Evolutionary conservation across 352 stramenopile genomes (phyloP), one percentile per base, ranked within the genome.

Genomic region (Phytophthora agathidicida): DNA sequence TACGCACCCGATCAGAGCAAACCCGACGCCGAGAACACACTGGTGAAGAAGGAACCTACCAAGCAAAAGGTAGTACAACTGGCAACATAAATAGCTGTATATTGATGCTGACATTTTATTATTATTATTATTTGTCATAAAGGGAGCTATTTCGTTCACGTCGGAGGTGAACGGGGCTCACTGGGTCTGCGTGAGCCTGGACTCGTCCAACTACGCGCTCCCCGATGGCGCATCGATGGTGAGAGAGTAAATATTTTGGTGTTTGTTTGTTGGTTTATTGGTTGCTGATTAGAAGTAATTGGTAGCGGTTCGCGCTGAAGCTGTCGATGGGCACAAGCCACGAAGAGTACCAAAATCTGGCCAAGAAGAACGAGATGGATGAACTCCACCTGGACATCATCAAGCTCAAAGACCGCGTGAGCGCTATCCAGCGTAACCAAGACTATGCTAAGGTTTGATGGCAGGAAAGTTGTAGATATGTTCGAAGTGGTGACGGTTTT

Each of bases 351-450:
- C 75, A 83, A 51, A 80, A 93, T 27, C 45, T 94, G 37, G 84
- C 84, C 27, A 92, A 91, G 60, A 93, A 91, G 56, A 83, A 83
- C 32, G 80, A 95, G 57, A 86, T 94, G 75, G 71, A 92, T 51
- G 84, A 85, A 30, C 77, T 96, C 17, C 78, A 95, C 16, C 35
- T 92, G 36, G 74, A 89, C 54, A 84, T 96, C 30, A 48, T 91
- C 22, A 91, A 95, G 67, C 68, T 96, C 13, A 71, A 76, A 36
- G 83, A 96, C 67, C 89, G 89, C 23, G 86, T 95, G 13, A 46
- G 61, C 28, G 69, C 83, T 38, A 89, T 96, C 42, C 83, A 93
- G 57, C 78, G 86, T 38, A 86, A 94, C 33, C 82, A 94, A 36
- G 82, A 94, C 69, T 96, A 96, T 53, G 80, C 75, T 24, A 89